Conservation (phyloP, 768 basidiomycete species). For the Ramaria sp. region DNA sequence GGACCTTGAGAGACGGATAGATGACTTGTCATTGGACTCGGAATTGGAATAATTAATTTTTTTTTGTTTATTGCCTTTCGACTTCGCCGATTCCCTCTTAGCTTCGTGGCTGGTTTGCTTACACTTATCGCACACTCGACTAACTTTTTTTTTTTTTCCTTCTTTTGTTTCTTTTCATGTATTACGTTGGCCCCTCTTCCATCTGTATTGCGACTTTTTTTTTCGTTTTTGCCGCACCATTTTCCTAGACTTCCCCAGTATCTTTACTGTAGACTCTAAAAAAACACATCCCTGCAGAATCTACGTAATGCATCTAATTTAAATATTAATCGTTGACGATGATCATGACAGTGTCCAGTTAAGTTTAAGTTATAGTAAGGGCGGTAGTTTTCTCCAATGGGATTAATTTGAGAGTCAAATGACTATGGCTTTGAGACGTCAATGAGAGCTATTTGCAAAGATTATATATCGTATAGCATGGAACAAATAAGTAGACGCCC, state of each 20-base stretch:
- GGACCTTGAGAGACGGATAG: slow-evolving; percentile 15
- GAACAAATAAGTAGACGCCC: too few species aligned
- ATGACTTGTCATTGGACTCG: slow-evolving; percentile 2
- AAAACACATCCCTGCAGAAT: neutral
- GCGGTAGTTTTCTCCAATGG: too few species aligned
- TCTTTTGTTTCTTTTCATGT: neutral
- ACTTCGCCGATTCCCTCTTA: neutral
- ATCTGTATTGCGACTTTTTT: neutral
- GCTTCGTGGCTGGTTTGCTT: neutral
- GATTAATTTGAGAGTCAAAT: too few species aligned
- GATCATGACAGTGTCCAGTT: too few species aligned
- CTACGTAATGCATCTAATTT: neutral
- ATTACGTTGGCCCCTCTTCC: neutral
- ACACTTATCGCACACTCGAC: slow-evolving; percentile 3
- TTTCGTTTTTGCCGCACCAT: slow-evolving; percentile 1
- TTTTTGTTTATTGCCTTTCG: neutral
- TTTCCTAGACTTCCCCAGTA: neutral
- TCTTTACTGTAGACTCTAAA: slow-evolving; percentile 4
- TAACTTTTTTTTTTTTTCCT: neutral
- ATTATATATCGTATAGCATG: too few species aligned
- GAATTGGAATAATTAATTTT: neutral
- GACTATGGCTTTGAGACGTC: too few species aligned
- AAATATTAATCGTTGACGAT: too few species aligned
- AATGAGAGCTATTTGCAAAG: too few species aligned
- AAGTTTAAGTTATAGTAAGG: too few species aligned